Conservation (phyloP, 441 rosid species). For the Adansonia grandidieri region DNA sequence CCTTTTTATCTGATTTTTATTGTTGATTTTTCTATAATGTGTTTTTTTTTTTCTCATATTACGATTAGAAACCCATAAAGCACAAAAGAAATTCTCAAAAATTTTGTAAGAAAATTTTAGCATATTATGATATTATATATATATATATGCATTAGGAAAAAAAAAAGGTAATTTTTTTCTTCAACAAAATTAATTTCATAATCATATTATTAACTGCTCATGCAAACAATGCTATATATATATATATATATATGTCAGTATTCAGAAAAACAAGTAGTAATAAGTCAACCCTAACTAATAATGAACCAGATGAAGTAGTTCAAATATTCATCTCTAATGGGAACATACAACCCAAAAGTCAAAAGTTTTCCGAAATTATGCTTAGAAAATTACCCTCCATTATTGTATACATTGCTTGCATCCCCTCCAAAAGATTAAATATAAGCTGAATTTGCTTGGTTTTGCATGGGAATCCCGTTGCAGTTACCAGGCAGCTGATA, state of each 20-base stretch:
- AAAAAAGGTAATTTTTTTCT: background rate
- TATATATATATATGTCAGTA: background rate
- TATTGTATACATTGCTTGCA: constrained; percentile 14
- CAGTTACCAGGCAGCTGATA: constrained; percentile 26
- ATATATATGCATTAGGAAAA: too few relatives aligned
- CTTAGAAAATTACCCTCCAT: constrained; percentile 36
- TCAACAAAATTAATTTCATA: background rate
- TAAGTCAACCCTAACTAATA: background rate
- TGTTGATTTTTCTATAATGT: background rate
- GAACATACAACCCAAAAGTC: background rate
- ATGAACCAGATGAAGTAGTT: background rate
- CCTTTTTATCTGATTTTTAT: background rate
- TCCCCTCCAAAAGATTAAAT: constrained; percentile 19
- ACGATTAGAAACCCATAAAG: background rate
- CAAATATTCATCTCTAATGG: too few relatives aligned
- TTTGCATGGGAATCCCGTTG: constrained; percentile 41
- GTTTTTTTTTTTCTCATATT: background rate
- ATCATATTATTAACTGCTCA: background rate
- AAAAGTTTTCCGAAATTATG: background rate
- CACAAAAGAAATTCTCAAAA: background rate
- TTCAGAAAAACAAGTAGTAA: background rate
- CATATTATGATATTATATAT: background rate
- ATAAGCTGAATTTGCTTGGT: constrained; percentile 24
- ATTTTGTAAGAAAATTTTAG: background rate
- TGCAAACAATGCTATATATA: background rate